phyloP scores from a whole-genome alignment of 2,329 filamentous ascomycete species.

The Didymellaceae sp. region DNA sequence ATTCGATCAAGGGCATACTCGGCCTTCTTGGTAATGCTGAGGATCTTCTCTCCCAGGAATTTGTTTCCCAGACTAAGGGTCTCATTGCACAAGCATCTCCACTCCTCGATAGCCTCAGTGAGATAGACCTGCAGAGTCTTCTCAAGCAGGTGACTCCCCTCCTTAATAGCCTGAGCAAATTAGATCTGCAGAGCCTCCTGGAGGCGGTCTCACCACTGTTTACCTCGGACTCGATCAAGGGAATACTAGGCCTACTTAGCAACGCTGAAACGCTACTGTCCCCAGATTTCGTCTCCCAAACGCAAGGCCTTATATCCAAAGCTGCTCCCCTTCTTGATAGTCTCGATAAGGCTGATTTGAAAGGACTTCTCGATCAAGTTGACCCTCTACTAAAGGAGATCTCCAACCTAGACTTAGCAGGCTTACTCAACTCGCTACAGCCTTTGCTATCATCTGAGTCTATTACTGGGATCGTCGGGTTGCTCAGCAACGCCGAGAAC shows the following conservation, averaged over 20 bases:
- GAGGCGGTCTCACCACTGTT: not conserved
- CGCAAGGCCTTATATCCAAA: not conserved
- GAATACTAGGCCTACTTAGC: not conserved
- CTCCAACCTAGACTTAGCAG: not conserved
- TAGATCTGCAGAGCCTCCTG: not conserved
- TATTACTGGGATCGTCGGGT: not conserved
- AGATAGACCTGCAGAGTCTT: too few species aligned
- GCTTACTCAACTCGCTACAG: not conserved
- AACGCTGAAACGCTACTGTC: not conserved
- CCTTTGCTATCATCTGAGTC: not conserved
- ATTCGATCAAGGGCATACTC: too few species aligned
- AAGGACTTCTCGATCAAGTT: not conserved
- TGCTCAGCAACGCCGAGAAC: not conserved
- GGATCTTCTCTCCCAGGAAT: too few species aligned
- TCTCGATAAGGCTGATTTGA: not conserved
- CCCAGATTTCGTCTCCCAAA: not conserved
- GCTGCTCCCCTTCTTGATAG: not conserved
- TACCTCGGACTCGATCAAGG: not conserved
- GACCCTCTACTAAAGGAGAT: not conserved
- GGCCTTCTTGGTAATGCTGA: too few species aligned
- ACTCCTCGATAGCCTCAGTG: too few species aligned
- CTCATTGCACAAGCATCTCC: too few species aligned
- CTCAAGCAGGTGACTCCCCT: not conserved
- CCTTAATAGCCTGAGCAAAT: not conserved
- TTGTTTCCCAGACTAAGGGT: too few species aligned